Conservation (phyloP, 1,284 basidiomycete genomes). For the Polyporus tsugae region DNA sequence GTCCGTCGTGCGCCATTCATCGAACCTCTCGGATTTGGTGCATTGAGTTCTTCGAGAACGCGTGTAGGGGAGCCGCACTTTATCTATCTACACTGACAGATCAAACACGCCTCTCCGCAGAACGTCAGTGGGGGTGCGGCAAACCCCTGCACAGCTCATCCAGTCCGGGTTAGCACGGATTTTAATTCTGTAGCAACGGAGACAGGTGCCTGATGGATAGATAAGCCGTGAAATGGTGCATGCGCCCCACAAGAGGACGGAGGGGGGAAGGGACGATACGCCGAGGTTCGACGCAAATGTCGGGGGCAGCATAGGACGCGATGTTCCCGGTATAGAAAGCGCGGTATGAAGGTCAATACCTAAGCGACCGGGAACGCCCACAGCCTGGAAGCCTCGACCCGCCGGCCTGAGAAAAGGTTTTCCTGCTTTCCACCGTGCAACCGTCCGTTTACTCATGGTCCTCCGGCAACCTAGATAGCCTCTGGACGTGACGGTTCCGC, state of each 20-base stretch:
- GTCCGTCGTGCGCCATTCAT: neutral
- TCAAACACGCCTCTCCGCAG: conserved; percentile 23
- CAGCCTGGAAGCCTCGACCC: conserved; percentile 20
- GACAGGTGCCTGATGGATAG: conserved; percentile 31
- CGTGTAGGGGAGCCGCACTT: conserved; percentile 5
- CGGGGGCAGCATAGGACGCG: neutral
- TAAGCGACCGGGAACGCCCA: conserved; percentile 23
- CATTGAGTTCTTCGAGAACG: conserved; percentile 16
- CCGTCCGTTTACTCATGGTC: conserved; percentile 20
- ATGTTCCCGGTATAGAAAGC: conserved; percentile 23
- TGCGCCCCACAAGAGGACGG: neutral
- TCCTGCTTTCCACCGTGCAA: conserved; percentile 15
- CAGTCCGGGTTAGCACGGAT: conserved; percentile 21
- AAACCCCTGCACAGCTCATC: conserved; percentile 23
- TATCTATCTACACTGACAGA: conserved; percentile 23
- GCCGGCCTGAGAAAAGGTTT: conserved; percentile 23
- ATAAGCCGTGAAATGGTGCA: conserved; percentile 4
- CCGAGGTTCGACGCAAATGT: neutral
- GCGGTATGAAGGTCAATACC: conserved; percentile 21
- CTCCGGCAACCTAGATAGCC: conserved; percentile 32
- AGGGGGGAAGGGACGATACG: neutral
- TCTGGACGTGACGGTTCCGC: conserved; percentile 14
- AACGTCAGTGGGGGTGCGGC: conserved; percentile 21
- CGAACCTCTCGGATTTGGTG: neutral
- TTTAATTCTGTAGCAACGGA: conserved; percentile 28